These are phyloP conservation scores for Scutellaria barbata DNA, from an alignment of 257 asterid species.

Conservation along the genomic window DNA sequence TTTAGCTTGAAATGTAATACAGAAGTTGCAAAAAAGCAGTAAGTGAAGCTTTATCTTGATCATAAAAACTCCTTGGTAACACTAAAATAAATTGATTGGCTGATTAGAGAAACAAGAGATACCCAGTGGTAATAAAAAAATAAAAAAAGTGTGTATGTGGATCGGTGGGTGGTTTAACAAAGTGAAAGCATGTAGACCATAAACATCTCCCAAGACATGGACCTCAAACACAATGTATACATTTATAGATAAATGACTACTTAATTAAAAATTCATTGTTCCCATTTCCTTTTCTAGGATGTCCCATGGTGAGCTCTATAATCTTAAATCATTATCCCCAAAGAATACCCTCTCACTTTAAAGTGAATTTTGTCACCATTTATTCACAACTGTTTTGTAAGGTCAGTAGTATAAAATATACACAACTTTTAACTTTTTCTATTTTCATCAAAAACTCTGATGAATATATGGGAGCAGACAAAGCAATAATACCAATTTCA, in stretches of 20 bases:
- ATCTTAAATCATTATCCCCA: not conserved
- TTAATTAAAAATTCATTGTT: constrained; percentile 10
- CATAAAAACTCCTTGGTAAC: not conserved
- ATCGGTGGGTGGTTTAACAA: not conserved
- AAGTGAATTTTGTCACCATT: not conserved
- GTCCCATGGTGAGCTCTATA: not conserved
- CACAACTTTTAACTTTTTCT: constrained; percentile 1
- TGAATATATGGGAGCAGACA: not conserved
- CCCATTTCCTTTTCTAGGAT: not conserved
- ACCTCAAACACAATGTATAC: constrained; percentile 15
- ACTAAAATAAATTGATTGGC: constrained; percentile 1
- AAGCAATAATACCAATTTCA: constrained; percentile 11
- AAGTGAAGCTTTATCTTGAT: constrained; percentile 26
- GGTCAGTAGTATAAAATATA: not conserved
- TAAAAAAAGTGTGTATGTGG: too few relatives aligned
- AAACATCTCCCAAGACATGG: not conserved
- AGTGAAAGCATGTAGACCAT: constrained; percentile 22
- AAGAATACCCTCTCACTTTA: not conserved
- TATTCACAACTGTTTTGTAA: not conserved
- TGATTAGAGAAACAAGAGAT: constrained; percentile 35
- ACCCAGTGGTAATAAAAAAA: not conserved
- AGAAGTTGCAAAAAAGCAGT: constrained; percentile 8
- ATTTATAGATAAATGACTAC: constrained; percentile 15
- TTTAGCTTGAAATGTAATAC: not conserved
- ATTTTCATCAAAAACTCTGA: not conserved